Conservation (phyloP, 2,329 filamentous ascomycete species). For the Emericellopsis cladophorae region DNA sequence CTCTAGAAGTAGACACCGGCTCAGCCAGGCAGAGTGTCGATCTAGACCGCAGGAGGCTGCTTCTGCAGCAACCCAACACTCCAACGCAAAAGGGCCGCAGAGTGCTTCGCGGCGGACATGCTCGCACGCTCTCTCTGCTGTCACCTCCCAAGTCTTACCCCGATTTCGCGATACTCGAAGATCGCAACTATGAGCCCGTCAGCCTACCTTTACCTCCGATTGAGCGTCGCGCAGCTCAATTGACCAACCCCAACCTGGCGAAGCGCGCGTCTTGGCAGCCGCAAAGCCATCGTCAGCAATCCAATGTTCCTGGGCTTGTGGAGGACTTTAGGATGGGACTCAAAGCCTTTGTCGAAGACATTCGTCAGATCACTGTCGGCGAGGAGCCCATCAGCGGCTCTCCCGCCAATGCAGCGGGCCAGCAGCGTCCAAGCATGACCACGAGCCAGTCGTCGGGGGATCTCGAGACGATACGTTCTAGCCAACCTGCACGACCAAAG, state of each 20-base stretch:
- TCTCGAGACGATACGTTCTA: conserved; percentile 34
- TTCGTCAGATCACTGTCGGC: conserved; percentile 88
- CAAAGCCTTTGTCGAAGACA: conserved; percentile 90
- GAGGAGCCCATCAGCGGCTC: conserved; percentile 66
- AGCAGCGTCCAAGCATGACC: neutral
- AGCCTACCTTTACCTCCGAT: conserved; percentile 13
- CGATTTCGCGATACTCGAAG: conserved; percentile 30
- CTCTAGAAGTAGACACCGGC: conserved; percentile 11
- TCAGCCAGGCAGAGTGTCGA: conserved; percentile 38
- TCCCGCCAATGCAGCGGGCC: conserved; percentile 1
- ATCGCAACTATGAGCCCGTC: conserved; percentile 14
- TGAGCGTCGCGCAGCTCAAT: conserved; percentile 19
- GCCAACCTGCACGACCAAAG: conserved; percentile 24
- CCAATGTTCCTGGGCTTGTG: conserved; percentile 62
- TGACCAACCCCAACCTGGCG: conserved; percentile 24
- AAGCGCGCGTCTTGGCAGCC: conserved; percentile 51
- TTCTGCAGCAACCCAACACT: conserved; percentile 38
- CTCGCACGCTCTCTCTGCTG: conserved; percentile 62
- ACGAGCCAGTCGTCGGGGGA: conserved; percentile 8
- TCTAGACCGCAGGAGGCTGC: conserved; percentile 58
- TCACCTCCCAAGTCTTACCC: conserved; percentile 47
- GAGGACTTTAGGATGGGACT: conserved; percentile 82
- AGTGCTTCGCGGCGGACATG: conserved; percentile 55
- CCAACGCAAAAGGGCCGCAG: conserved; percentile 36
- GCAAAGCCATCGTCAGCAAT: conserved; percentile 27